These are phyloP conservation scores for Epichloe amarillans DNA, from an alignment of 2,329 filamentous ascomycete genomes.

Conservation along the genomic window DNA sequence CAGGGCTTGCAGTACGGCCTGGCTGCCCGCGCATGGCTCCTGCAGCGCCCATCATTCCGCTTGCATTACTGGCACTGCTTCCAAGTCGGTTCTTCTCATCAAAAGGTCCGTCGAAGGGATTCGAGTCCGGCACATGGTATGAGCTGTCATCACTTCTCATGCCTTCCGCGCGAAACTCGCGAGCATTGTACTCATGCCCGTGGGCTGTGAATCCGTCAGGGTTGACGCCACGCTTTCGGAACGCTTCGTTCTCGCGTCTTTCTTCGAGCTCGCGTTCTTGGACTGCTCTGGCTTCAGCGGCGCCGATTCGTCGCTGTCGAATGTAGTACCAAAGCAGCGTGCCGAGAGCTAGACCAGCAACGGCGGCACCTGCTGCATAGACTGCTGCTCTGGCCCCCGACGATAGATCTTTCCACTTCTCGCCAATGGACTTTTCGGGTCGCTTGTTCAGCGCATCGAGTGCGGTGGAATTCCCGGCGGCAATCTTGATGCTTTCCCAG, in stretches of 20 bases:
- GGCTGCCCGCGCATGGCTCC: not conserved
- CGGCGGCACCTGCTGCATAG: conserved; percentile 32
- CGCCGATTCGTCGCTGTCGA: conserved; percentile 39
- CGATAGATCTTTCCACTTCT: conserved; percentile 43
- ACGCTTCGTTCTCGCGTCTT: conserved; percentile 36
- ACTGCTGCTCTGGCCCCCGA: conserved; percentile 36
- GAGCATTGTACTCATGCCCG: conserved; percentile 11
- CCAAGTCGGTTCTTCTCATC: conserved; percentile 5
- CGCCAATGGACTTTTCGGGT: conserved; percentile 29
- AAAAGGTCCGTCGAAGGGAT: conserved; percentile 4
- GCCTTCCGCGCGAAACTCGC: conserved; percentile 6
- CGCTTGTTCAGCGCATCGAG: conserved; percentile 27
- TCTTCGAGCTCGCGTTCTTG: conserved; percentile 32
- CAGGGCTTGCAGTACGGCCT: conserved; percentile 6
- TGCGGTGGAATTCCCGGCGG: conserved; percentile 42
- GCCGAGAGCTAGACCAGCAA: conserved; percentile 28
- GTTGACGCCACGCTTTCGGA: conserved; percentile 33
- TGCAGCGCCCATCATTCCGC: conserved; percentile 6
- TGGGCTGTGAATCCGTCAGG: conserved; percentile 29
- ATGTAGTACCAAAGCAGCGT: conserved; percentile 39
- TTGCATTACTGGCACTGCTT: conserved; percentile 5
- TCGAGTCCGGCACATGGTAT: conserved; percentile 9
- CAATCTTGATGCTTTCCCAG: conserved; percentile 50
- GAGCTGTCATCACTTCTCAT: conserved; percentile 7
- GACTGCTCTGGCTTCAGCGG: conserved; percentile 34